These are phyloP conservation scores for Ceratocystis ficicola DNA, from an alignment of 2,329 filamentous ascomycete species.

Conservation along the genomic window DNA sequence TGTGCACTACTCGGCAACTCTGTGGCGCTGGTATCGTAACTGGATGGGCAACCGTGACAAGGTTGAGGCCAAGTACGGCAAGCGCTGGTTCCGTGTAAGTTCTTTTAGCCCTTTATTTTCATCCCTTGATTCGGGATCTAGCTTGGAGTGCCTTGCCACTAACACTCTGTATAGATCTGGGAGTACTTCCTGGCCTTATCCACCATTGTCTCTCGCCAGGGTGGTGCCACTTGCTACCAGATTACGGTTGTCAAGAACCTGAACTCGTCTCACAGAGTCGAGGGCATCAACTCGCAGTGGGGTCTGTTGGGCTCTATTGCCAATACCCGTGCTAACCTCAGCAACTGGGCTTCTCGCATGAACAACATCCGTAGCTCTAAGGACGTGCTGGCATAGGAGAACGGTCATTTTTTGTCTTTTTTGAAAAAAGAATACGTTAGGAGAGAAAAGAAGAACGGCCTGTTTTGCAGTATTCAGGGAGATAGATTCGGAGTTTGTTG, in stretches of 20 bases:
- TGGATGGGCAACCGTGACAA: slow-evolving; percentile 92
- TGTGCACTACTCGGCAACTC: slow-evolving; percentile 89
- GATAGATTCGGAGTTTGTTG: slow-evolving; percentile 4
- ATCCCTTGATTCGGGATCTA: background rate
- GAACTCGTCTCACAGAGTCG: slow-evolving; percentile 70
- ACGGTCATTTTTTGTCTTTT: slow-evolving; percentile 9
- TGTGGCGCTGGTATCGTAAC: slow-evolving; percentile 98
- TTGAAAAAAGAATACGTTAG: background rate
- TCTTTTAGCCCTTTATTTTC: background rate
- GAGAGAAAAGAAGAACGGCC: background rate
- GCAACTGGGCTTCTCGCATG: slow-evolving; percentile 26
- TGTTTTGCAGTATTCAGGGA: background rate
- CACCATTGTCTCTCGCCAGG: slow-evolving; percentile 73
- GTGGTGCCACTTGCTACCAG: slow-evolving; percentile 75
- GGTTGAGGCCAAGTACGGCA: slow-evolving; percentile 88
- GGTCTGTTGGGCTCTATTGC: slow-evolving; percentile 50
- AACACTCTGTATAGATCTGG: slow-evolving; percentile 55
- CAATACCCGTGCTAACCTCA: slow-evolving; percentile 29
- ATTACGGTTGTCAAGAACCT: slow-evolving; percentile 81
- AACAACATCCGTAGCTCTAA: slow-evolving; percentile 20
- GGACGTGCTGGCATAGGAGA: slow-evolving; percentile 18
- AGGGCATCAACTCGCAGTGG: slow-evolving; percentile 59
- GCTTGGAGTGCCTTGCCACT: slow-evolving; percentile 8
- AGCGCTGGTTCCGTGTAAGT: slow-evolving; percentile 84
- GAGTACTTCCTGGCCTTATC: slow-evolving; percentile 82